Base-by-base conservation (phyloP, 176 grass and related monocot genomes). In the Aegilops bicornis region DNA sequence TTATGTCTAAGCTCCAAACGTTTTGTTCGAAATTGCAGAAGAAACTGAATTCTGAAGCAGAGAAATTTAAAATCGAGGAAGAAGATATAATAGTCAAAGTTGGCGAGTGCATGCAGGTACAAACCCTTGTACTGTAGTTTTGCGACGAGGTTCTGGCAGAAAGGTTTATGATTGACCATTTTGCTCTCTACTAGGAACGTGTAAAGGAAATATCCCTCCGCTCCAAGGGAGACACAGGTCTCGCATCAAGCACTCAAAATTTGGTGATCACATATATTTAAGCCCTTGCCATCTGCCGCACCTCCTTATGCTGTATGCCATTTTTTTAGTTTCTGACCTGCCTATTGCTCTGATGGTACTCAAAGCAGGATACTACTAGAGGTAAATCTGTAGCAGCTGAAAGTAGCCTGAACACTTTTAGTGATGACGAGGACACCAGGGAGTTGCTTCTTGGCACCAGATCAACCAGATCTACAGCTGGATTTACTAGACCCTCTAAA, bases 11-110 rank as follows among this genome's bases (percentile, higher is more conserved):
- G 3, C 60, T 79, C 17, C 15, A 76, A 91, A 82, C 40, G 10
- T 1, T 82, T 91, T 13, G 47, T 73, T 47, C 23, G 71, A 80
- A 68, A 27, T 52, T 86, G 79, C 93, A 98, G 97, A 96, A 76
- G 79, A 96, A 96, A 81, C 79, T 96, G 76, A 89, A 86, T 75
- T 81, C 88, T 48, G 97, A 96, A 88, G 90, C 87, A 61, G 90
- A 94, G 43, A 90, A 87, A 88, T 80, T 77, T 25, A 96, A 84
- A 82, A 85, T 98, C 32, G 92, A 92, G 81, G 94, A 94, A 88
- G 92, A 96, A 68, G 89, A 92, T 72, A 87, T 98, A 88, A 92
- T 96, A 84, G 84, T 96, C 71, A 96, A 96, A 96, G 89, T 93
- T 65, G 90, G 85, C 10, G 87, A 92, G 86, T 94, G 92, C 88